Base-by-base conservation (phyloP, 106 monocot genomes). In the Dendrobium officinale region DNA sequence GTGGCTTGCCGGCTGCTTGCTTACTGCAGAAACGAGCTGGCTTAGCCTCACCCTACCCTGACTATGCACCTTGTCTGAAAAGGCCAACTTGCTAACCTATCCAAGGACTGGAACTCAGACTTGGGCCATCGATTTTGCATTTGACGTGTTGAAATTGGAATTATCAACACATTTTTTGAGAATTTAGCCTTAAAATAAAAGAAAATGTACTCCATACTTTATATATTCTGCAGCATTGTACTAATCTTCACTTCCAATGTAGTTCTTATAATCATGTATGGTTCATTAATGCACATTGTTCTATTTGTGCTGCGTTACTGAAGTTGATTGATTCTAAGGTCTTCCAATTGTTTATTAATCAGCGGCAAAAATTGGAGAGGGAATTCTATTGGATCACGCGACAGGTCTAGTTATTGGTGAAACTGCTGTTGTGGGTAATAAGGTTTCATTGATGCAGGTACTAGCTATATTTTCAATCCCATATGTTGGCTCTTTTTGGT, bases 361-460 rank as follows among this genome's bases (percentile, higher is more conserved):
- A 95, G 95, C 95, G 86, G 95, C 95, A 43, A 91, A 82, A 89
- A 89, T 95, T 86, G 95, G 95, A 66, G 93, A 95, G 80, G 95
- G 90, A 10, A 93, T 93, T 81, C 79, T 95, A 73, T 86, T 95
- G 85, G 95, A 95, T 86, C 95, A 95, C 78, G 95, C 89, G 86
- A 93, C 95, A 31, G 95, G 95, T 74, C 51, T 95, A 68, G 95
- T 95, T 24, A 93, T 95, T 81, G 95, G 95, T 80, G 93, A 95
- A 88, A 95, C 95, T 80, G 95, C 95, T 79, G 81, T 93, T 59
- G 88, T 95, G 29, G 95, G 91, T 67, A 89, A 93, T 70, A 86
- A 76, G 85, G 95, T 95, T 82, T 95, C 95, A 45, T 43, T 95
- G 27, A 95, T 95, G 95, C 95, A 95, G 95, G 95, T 81, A 48